phyloP scores from a whole-genome alignment of 805 yeast species.

The Cyberlindnera mycetangii region DNA sequence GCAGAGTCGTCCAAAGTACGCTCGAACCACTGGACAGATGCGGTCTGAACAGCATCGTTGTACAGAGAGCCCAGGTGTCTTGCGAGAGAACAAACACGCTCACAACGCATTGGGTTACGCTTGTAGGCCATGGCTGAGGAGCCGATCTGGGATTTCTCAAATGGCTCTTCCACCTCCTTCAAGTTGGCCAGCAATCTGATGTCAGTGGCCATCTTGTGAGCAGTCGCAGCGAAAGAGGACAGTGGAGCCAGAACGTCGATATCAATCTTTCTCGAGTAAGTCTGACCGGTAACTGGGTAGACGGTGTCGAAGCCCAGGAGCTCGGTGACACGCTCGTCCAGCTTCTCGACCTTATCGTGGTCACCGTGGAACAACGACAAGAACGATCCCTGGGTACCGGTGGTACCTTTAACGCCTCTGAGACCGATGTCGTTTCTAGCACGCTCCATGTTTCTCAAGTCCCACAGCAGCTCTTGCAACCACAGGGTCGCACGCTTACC shows the following conservation, averaged over 20 bases:
- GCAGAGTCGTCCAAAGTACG: conserved; percentile 98
- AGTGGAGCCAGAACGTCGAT: conserved; percentile 91
- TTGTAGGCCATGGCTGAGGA: conserved; percentile 99
- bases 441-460: conserved; percentile 89
- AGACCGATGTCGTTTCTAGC: conserved; percentile 96
- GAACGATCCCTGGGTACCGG: conserved; percentile 98
- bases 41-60: conserved; percentile 93
- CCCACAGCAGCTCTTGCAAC: conserved; percentile 98
- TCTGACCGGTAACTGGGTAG: conserved; percentile 98
- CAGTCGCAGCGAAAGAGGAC: conserved; percentile 91
- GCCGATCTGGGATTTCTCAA: conserved; percentile 97
- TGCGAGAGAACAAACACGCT: conserved; percentile 96
- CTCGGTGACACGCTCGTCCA: conserved; percentile 90
- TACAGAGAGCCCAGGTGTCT: conserved; percentile 91
- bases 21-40: conserved; percentile 99
- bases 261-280: conserved; percentile 98
- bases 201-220: conserved; percentile 98
- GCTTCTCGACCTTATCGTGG: conserved; percentile 91
- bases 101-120: conserved; percentile 99
- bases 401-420: conserved; percentile 98
- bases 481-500: conserved; percentile 98
- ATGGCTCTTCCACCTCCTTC: conserved; percentile 97
- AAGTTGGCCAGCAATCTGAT: conserved; percentile 92
- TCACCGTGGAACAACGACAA: conserved; percentile 93
- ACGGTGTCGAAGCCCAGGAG: conserved; percentile 91